Base-by-base conservation (phyloP, 208 protist species). In the Perkinsela sp. region DNA sequence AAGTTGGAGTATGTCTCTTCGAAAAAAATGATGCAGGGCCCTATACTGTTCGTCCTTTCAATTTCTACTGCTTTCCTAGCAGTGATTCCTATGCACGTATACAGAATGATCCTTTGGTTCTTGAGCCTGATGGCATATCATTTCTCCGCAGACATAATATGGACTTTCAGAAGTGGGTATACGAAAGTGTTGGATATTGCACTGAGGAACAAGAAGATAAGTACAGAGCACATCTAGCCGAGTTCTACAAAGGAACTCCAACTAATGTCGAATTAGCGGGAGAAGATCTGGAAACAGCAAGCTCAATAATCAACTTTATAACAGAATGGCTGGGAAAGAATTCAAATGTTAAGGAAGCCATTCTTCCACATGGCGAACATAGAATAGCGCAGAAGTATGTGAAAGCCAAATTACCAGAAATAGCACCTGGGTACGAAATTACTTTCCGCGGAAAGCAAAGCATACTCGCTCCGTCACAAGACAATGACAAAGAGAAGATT, bases 91-190 rank as follows among this genome's bases (percentile, higher is more conserved):
- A 72, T 68, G 31, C 66, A 66, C 0, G 67, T 74, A 66, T 74
- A 75, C 48, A 57, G 71, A 1, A 68, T 68, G 2, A 68, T 69
- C 30, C 81, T 85, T 40, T 76, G 86, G 1, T 77, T 80, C 66
- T 57, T 85, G 69, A 87, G 74, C 67, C 77, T 80, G 30, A 81
- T 77, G 76, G 81, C 32, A 57, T 89, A 29, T 71, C 78, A 1
- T 89, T 89, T 72, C 73, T 85, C 68, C 81, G 81, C 29, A 70
- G 73, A 29, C 77, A 89, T 70, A 78, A 73, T 15, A 87, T 89
- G 83, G 77, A 87, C 74, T 89, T 89, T 70, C 81, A 89, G 70
- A 67, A 69, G 70, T 89, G 83, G 83, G 73, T 89, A 29, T 84
- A 83, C 71, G 48, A 78, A 16, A 81, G 83, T 32, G 77, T 89